Evolutionary conservation across 139 green algal species (phyloP).

Genomic region (Coccomyxa sp.): DNA sequence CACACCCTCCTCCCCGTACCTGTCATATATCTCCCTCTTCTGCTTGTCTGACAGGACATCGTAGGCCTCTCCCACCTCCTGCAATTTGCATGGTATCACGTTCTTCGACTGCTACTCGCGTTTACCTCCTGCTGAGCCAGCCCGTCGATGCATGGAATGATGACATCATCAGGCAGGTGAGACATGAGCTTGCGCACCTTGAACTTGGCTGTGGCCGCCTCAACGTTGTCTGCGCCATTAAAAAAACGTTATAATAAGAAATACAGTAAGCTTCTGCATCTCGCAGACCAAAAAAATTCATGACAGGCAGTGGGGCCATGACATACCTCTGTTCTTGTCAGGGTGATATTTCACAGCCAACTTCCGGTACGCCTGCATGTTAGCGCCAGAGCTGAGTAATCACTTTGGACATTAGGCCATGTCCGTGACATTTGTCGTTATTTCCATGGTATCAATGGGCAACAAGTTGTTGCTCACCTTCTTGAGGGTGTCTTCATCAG

Average conservation of each 20-base stretch:
- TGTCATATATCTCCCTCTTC: slow-evolving; percentile 76
- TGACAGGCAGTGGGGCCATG: no score
- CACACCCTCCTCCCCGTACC: slow-evolving; percentile 77
- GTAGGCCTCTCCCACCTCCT: slow-evolving; percentile 1
- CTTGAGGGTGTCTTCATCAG: slow-evolving; percentile 72
- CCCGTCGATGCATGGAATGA: slow-evolving; percentile 53
- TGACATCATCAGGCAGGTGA: slow-evolving; percentile 53
- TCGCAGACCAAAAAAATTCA: no score
- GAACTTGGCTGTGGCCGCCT: not conserved
- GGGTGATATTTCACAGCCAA: slow-evolving; percentile 82
- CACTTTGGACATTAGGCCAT: not conserved
- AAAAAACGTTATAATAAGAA: not conserved
- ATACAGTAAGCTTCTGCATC: not conserved
- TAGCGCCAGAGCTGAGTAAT: not conserved
- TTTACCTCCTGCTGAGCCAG: slow-evolving; percentile 78
- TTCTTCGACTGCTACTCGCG: not conserved
- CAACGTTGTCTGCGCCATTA: not conserved
- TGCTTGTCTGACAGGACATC: slow-evolving; percentile 75
- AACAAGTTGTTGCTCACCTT: slow-evolving; percentile 44
- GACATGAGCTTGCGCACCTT: not conserved
- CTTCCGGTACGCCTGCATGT: slow-evolving; percentile 56
- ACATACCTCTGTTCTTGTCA: slow-evolving; percentile 24
- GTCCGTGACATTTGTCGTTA: not conserved
- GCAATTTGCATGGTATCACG: not conserved
- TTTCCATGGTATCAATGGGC: not conserved